Percentiles rank a stretch among this genome's conserved stretches.
These are phyloP conservation scores for Artomyces pyxidatus DNA, from an alignment of 768 basidiomycete genomes.

Conservation along the genomic window DNA sequence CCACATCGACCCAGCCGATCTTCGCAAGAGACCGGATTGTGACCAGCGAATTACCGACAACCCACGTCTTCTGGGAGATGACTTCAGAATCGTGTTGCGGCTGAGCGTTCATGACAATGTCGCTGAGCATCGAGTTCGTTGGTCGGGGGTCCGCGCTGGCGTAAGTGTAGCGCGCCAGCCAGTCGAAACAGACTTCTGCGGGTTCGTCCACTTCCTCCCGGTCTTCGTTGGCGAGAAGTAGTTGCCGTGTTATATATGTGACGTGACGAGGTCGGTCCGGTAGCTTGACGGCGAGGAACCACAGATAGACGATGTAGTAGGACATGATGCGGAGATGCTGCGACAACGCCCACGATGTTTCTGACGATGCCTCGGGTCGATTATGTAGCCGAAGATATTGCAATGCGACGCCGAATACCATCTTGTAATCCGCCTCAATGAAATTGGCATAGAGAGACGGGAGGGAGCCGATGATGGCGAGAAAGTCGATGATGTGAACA, in stretches of 20 bases:
- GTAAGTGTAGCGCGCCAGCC: slow-evolving; percentile 92
- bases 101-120: slow-evolving; percentile 64
- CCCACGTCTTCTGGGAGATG: slow-evolving; percentile 69
- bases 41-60: slow-evolving; percentile 76
- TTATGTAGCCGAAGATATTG: slow-evolving; percentile 92
- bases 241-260: slow-evolving; percentile 77
- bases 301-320: slow-evolving; percentile 85
- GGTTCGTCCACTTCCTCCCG: slow-evolving; percentile 71
- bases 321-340: slow-evolving; percentile 88
- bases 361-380: slow-evolving; percentile 44
- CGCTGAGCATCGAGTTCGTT: slow-evolving; percentile 66
- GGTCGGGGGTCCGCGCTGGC: slow-evolving; percentile 91
- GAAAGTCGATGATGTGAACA: slow-evolving; percentile 92
- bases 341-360: slow-evolving; percentile 77
- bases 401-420: slow-evolving; percentile 90
- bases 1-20: slow-evolving; percentile 84
- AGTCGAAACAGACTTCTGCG: slow-evolving; percentile 96
- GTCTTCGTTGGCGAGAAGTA: slow-evolving; percentile 79
- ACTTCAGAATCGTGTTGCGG: slow-evolving; percentile 28
- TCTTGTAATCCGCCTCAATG: slow-evolving; percentile 82
- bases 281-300: slow-evolving; percentile 87
- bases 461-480: slow-evolving; percentile 78
- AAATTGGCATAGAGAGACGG: slow-evolving; percentile 81
- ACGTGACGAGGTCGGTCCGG: slow-evolving; percentile 76
- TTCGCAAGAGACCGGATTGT: slow-evolving; percentile 68